A percentile compares a stretch with the other conserved stretches of the same genome.
Conservation (phyloP, 192 early-diverging fungal genomes). For the Backusella tuberculispora region DNA sequence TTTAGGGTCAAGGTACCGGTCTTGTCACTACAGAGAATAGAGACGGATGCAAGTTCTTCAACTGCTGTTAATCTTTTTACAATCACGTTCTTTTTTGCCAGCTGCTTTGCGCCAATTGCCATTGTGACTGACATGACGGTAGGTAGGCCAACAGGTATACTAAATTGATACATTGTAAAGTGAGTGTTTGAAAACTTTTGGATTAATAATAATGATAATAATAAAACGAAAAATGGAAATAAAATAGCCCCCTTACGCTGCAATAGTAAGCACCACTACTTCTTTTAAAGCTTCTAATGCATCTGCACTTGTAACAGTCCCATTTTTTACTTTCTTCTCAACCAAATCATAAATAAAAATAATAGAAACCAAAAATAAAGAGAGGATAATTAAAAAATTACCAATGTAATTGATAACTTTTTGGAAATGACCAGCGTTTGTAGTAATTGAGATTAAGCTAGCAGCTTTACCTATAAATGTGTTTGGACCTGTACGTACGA, state of each 20-base stretch:
- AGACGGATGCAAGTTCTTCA: conserved; percentile 77
- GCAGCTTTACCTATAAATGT: conserved; percentile 80
- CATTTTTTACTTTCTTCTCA: conserved; percentile 31
- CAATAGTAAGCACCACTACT: conserved; percentile 74
- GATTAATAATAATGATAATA: too few species aligned
- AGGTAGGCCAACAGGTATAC: conserved; percentile 79
- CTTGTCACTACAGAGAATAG: conserved; percentile 69
- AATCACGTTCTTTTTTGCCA: conserved; percentile 77
- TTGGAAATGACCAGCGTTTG: conserved; percentile 77
- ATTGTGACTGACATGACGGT: conserved; percentile 85
- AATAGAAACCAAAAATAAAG: conserved; percentile 52
- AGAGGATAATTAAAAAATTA: conserved; percentile 73
- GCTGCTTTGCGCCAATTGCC: conserved; percentile 76
- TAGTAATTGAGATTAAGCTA: conserved; percentile 67
- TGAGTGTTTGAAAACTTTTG: neutral
- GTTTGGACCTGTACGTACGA: conserved; percentile 74
- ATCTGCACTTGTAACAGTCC: conserved; percentile 61
- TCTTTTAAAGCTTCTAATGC: conserved; percentile 54
- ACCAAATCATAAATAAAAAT: conserved; percentile 55
- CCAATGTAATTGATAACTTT: conserved; percentile 77
- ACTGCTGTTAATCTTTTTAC: conserved; percentile 80
- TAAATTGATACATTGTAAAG: neutral
- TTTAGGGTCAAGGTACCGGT: conserved; percentile 83
- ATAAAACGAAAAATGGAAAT: neutral
- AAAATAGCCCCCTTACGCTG: conserved; percentile 48